These are phyloP conservation scores for Chaetomium strumarium DNA, from an alignment of 2,329 filamentous ascomycete genomes.

Conservation along the genomic window DNA sequence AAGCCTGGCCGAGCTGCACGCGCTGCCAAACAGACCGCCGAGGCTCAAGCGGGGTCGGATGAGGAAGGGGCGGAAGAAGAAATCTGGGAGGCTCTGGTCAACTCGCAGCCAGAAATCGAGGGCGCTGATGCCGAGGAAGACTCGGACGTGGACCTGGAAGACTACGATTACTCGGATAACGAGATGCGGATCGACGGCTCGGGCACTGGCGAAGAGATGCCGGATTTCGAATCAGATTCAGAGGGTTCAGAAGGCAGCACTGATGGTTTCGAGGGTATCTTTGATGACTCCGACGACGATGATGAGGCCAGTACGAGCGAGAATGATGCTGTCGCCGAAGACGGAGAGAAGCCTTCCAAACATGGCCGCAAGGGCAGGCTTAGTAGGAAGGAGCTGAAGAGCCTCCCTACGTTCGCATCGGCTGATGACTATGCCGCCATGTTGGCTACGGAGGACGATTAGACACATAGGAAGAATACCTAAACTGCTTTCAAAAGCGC, in stretches of 20 bases:
- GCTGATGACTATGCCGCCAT: slow-evolving; percentile 89
- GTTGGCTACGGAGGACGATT: slow-evolving; percentile 52
- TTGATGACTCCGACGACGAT: slow-evolving; percentile 33
- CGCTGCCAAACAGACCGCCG: slow-evolving; percentile 51
- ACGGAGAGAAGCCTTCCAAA: slow-evolving; percentile 32
- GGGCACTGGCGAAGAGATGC: slow-evolving; percentile 36
- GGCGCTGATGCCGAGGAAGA: slow-evolving; percentile 45
- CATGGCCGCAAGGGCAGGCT: slow-evolving; percentile 42
- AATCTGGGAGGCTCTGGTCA: slow-evolving; percentile 33
- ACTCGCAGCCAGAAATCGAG: slow-evolving; percentile 34
- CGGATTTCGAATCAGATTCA: slow-evolving; percentile 34
- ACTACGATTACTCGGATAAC: slow-evolving; percentile 41
- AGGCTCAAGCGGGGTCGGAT: slow-evolving; percentile 64
- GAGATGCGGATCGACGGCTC: slow-evolving; percentile 28
- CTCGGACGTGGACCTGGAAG: slow-evolving; percentile 43
- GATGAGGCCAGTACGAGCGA: slow-evolving; percentile 34
- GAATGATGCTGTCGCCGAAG: slow-evolving; percentile 38
- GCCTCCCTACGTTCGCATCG: slow-evolving; percentile 86
- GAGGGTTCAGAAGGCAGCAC: slow-evolving; percentile 29
- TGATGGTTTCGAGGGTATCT: slow-evolving; percentile 35
- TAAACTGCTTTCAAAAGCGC: background rate
- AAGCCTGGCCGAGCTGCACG: slow-evolving; percentile 53
- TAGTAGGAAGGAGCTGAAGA: slow-evolving; percentile 80
- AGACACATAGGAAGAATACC: background rate
- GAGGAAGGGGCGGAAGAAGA: slow-evolving; percentile 34